Evolutionary conservation across 2,329 filamentous ascomycete species (phyloP).

Genomic region (Pseudogymnoascus sp.): DNA sequence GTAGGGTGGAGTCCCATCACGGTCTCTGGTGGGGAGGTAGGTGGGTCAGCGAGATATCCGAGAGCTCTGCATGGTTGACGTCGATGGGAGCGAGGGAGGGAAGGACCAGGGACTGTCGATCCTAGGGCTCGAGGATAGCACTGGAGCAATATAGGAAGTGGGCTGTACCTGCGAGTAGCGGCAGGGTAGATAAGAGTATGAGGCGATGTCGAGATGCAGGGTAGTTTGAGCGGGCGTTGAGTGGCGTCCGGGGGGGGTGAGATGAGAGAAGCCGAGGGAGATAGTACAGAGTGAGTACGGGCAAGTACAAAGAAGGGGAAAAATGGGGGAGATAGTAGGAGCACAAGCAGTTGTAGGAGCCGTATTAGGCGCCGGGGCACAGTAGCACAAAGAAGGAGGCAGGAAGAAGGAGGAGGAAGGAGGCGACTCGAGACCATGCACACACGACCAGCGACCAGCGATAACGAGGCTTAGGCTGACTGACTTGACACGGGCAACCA

Average conservation of each 20-base stretch:
- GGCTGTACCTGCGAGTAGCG: constrained; percentile 1
- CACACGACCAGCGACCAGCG: neutral
- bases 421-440: neutral
- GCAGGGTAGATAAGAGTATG: neutral
- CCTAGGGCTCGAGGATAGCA: neutral
- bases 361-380: neutral
- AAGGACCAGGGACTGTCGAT: neutral
- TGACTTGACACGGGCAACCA: neutral
- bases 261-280: neutral
- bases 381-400: neutral
- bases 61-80: neutral
- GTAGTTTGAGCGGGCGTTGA: neutral
- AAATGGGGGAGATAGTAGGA: neutral
- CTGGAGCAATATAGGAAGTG: neutral
- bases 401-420: neutral
- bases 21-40: neutral
- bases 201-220: neutral
- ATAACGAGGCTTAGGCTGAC: constrained; percentile 5
- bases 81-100: neutral
- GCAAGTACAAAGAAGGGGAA: neutral
- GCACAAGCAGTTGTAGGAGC: neutral
- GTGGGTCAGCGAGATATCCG: constrained; percentile 4
- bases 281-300: neutral
- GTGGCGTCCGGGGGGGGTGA: neutral
- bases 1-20: neutral